Evolutionary conservation across 2,329 filamentous ascomycete genomes (phyloP).

Genomic region (Domatiomyces catenatus): DNA sequence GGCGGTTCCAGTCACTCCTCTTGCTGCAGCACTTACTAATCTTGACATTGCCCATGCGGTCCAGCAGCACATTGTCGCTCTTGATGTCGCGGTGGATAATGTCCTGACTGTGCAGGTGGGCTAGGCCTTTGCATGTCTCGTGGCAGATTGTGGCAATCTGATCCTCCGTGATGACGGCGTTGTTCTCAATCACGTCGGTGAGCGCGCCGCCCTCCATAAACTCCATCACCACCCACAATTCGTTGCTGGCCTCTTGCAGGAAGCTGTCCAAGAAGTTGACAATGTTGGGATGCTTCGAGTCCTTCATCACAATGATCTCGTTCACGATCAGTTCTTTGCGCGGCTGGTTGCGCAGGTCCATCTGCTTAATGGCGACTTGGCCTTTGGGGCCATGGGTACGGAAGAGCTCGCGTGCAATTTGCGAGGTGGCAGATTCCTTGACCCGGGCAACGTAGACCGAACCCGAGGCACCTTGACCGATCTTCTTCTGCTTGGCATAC

Average conservation of each 20-base stretch:
- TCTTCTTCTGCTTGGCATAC: slow-evolving; percentile 99
- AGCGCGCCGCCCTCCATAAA: slow-evolving; percentile 98
- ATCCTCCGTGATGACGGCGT: slow-evolving; percentile 80
- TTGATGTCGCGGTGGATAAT: slow-evolving; percentile 99
- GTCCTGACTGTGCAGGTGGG: slow-evolving; percentile 86
- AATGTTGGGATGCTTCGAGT: slow-evolving; percentile 94
- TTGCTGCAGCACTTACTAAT: slow-evolving; percentile 53
- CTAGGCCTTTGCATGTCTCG: slow-evolving; percentile 91
- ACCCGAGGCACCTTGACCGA: slow-evolving; percentile 92
- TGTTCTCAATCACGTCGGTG: slow-evolving; percentile 98
- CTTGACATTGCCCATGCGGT: slow-evolving; percentile 90
- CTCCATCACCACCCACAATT: slow-evolving; percentile 99
- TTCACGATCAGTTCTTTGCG: slow-evolving; percentile 98
- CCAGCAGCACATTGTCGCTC: slow-evolving; percentile 92
- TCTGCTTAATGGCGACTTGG: slow-evolving; percentile 97
- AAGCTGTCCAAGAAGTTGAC: slow-evolving; percentile 98
- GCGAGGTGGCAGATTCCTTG: slow-evolving; percentile 72
- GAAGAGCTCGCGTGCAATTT: slow-evolving; percentile 61
- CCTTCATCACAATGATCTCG: slow-evolving; percentile 99
- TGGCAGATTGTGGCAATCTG: slow-evolving; percentile 95
- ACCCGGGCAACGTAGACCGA: slow-evolving; percentile 97
- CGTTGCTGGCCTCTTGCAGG: slow-evolving; percentile 80
- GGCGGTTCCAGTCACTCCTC: background rate
- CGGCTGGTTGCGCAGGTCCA: slow-evolving; percentile 95
- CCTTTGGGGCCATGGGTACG: slow-evolving; percentile 65